Percentiles rank a stretch among this genome's conserved stretches.
Conservation (phyloP, 441 rosid species). For the Geranium incanum region DNA sequence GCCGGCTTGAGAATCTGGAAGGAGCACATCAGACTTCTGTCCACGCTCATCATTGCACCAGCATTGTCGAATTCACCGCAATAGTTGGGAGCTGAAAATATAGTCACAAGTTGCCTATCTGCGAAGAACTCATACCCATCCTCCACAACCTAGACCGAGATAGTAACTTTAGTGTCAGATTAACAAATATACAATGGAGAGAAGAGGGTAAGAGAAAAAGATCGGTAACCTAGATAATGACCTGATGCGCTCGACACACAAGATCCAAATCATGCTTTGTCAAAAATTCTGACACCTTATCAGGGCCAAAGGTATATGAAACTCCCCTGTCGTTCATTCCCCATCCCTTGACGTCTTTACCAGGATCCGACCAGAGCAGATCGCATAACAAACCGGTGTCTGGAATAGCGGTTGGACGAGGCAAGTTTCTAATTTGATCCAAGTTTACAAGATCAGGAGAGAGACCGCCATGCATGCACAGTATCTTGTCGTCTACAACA, state of each 20-base stretch:
- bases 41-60: slow-evolving; percentile 89
- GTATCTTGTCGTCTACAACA: slow-evolving; percentile 71
- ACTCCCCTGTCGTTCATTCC: slow-evolving; percentile 94
- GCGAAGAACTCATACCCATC: slow-evolving; percentile 95
- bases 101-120: slow-evolving; percentile 74
- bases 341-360: slow-evolving; percentile 79
- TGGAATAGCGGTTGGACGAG: slow-evolving; percentile 68
- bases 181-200: neutral
- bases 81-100: slow-evolving; percentile 84
- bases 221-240: slow-evolving; percentile 14
- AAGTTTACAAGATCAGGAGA: slow-evolving; percentile 70
- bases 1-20: slow-evolving; percentile 87
- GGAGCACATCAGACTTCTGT: slow-evolving; percentile 73
- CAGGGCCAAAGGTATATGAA: slow-evolving; percentile 79
- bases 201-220: neutral
- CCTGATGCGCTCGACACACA: slow-evolving; percentile 99
- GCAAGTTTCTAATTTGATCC: slow-evolving; percentile 62
- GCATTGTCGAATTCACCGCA: slow-evolving; percentile 95
- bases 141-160: slow-evolving; percentile 70
- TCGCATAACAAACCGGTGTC: slow-evolving; percentile 85
- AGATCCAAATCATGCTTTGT: slow-evolving; percentile 73
- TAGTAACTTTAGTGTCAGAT: slow-evolving; percentile 7
- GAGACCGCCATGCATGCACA: slow-evolving; percentile 96
- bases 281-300: slow-evolving; percentile 70
- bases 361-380: slow-evolving; percentile 95